These are phyloP conservation scores for Jamesozyma piceae DNA, from an alignment of 805 yeast species.

Conservation along the genomic window DNA sequence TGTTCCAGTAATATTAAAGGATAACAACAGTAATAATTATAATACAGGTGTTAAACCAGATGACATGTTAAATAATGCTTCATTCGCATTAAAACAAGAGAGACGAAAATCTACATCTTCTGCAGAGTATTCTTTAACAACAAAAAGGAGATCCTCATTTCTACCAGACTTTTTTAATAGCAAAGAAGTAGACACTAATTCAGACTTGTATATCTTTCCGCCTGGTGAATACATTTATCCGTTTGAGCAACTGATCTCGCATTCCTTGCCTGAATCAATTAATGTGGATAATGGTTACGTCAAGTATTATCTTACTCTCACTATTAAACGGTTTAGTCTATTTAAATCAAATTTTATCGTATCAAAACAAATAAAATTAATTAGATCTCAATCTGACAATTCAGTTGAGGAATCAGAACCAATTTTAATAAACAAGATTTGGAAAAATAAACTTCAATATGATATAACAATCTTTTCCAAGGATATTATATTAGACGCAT, in stretches of 20 bases:
- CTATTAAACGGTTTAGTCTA: slow-evolving; percentile 67
- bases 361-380: slow-evolving; percentile 47
- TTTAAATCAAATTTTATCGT: slow-evolving; percentile 65
- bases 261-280: slow-evolving; percentile 72
- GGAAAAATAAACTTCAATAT: slow-evolving; percentile 86
- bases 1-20: neutral
- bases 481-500: slow-evolving; percentile 70
- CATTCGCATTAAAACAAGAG: neutral
- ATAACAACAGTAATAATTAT: too few relatives aligned
- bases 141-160: neutral
- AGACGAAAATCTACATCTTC: neutral
- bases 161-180: neutral
- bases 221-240: slow-evolving; percentile 88
- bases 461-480: slow-evolving; percentile 86
- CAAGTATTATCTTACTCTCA: slow-evolving; percentile 55
- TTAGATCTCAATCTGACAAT: slow-evolving; percentile 66
- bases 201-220: slow-evolving; percentile 39
- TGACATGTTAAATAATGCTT: neutral
- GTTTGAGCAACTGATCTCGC: slow-evolving; percentile 79
- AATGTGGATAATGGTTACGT: slow-evolving; percentile 73
- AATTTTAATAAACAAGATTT: slow-evolving; percentile 71
- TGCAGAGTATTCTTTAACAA: neutral
- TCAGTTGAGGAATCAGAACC: slow-evolving; percentile 87
- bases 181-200: neutral
- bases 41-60: neutral